A percentile compares a stretch with the other conserved stretches of the same genome.
Conservation (phyloP, 2,329 filamentous ascomycete genomes). For the Bipolaris victoriae region DNA sequence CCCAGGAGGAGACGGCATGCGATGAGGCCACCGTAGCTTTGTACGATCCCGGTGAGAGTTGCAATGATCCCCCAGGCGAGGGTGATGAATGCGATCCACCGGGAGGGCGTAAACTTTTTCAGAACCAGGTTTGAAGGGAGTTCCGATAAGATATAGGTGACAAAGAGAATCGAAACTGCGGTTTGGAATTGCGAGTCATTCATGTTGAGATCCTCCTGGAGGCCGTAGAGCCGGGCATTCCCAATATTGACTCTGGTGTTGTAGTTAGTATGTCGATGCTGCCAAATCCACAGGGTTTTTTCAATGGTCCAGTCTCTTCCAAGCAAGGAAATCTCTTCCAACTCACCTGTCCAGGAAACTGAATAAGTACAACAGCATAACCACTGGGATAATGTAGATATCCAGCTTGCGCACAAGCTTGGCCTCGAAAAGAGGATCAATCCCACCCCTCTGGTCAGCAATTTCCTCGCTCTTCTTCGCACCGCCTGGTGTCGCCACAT, state of each 20-base stretch:
- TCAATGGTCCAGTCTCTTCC: no score
- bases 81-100: conserved; percentile 67
- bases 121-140: conserved; percentile 56
- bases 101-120: conserved; percentile 53
- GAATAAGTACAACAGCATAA: conserved; percentile 74
- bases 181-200: conserved; percentile 70
- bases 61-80: conserved; percentile 64
- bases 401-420: conserved; percentile 70
- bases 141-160: conserved; percentile 55
- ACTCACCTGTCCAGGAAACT: conserved; percentile 74
- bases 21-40: conserved; percentile 69
- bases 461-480: conserved; percentile 32
- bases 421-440: conserved; percentile 55
- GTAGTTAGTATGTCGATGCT: neutral
- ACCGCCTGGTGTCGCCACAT: conserved; percentile 15
- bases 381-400: conserved; percentile 66
- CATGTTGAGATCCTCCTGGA: conserved; percentile 68
- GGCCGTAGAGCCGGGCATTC: conserved; percentile 67
- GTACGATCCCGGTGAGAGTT: conserved; percentile 71
- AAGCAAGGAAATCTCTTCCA: neutral
- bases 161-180: conserved; percentile 53
- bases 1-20: conserved; percentile 73
- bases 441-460: conserved; percentile 35
- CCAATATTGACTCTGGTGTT: conserved; percentile 68
- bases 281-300: neutral